Evolutionary conservation across 257 asterid species (phyloP).

Genomic region (Linaria vulgaris): DNA sequence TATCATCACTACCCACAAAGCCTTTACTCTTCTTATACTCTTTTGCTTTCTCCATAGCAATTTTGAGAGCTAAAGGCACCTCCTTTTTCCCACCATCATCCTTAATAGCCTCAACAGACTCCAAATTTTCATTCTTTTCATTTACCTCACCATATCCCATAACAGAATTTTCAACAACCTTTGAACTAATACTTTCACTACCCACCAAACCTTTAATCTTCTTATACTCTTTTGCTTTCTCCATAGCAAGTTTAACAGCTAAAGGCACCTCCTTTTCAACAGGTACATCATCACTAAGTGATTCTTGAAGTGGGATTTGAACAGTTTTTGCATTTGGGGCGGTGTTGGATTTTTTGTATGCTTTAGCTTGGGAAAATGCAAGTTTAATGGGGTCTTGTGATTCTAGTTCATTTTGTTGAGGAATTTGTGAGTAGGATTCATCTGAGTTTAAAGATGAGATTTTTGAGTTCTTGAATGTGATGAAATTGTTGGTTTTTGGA

Average conservation of each 20-base stretch:
- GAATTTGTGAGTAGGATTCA: slow-evolving; percentile 32
- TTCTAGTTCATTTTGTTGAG: slow-evolving; percentile 39
- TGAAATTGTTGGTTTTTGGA: slow-evolving; percentile 29
- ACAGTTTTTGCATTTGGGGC: slow-evolving; percentile 31
- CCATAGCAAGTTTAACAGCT: slow-evolving; percentile 49
- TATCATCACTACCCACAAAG: slow-evolving; percentile 21
- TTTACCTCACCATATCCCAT: slow-evolving; percentile 19
- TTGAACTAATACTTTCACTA: slow-evolving; percentile 22
- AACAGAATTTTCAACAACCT: slow-evolving; percentile 16
- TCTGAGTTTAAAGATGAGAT: slow-evolving; percentile 42
- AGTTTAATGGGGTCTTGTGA: slow-evolving; percentile 57
- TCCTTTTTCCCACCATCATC: slow-evolving; percentile 32
- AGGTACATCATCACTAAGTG: slow-evolving; percentile 21
- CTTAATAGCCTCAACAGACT: slow-evolving; percentile 18
- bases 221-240: slow-evolving; percentile 49
- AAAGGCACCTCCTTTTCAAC: slow-evolving; percentile 38
- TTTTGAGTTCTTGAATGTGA: slow-evolving; percentile 39
- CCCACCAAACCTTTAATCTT: slow-evolving; percentile 28
- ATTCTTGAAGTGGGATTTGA: slow-evolving; percentile 29
- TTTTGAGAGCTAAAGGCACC: slow-evolving; percentile 41
- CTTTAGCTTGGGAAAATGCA: slow-evolving; percentile 63
- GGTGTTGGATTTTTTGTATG: slow-evolving; percentile 42
- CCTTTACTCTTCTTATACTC: slow-evolving; percentile 51
- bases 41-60: slow-evolving; percentile 57
- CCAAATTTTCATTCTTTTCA: slow-evolving; percentile 10